A percentile compares a stretch with the other conserved stretches of the same genome.
Evolutionary conservation across 140 eudicot species (phyloP).

Genomic region (Senecio squalidus): DNA sequence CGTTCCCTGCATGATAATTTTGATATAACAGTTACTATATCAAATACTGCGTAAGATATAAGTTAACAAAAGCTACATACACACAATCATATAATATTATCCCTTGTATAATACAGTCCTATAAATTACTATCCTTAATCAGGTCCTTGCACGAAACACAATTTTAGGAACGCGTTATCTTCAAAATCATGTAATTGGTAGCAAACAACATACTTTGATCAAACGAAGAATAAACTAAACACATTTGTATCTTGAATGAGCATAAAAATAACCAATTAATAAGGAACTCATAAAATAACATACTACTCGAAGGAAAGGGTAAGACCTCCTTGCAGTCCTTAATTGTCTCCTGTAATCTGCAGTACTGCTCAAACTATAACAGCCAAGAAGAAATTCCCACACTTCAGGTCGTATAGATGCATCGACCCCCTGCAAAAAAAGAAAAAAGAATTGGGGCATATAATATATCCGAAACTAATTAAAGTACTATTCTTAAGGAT

Average conservation of each 20-base stretch:
- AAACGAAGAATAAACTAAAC: not conserved
- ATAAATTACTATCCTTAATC: not conserved
- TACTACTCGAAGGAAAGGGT: slow-evolving; percentile 7
- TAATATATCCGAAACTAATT: not conserved
- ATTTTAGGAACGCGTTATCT: not conserved
- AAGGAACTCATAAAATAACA: not conserved
- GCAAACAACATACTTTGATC: slow-evolving; percentile 1
- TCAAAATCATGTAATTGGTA: not conserved
- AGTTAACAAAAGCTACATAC: no score
- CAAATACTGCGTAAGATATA: not conserved
- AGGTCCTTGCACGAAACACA: slow-evolving; percentile 1
- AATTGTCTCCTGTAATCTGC: slow-evolving; percentile 68
- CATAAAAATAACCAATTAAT: slow-evolving; percentile 13
- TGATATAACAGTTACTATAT: slow-evolving; percentile 5
- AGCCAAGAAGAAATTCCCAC: slow-evolving; percentile 97
- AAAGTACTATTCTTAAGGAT: not conserved
- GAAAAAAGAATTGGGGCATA: not conserved
- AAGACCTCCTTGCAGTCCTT: slow-evolving; percentile 87
- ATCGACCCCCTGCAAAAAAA: slow-evolving; percentile 77
- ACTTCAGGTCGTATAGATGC: slow-evolving; percentile 95
- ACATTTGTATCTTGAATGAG: not conserved
- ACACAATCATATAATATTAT: not conserved
- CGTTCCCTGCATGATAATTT: slow-evolving; percentile 61
- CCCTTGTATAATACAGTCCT: not conserved
- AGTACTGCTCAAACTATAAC: slow-evolving; percentile 85